Evolutionary conservation across 2,329 filamentous ascomycete species (phyloP).

Genomic region (Botrytis elliptica): DNA sequence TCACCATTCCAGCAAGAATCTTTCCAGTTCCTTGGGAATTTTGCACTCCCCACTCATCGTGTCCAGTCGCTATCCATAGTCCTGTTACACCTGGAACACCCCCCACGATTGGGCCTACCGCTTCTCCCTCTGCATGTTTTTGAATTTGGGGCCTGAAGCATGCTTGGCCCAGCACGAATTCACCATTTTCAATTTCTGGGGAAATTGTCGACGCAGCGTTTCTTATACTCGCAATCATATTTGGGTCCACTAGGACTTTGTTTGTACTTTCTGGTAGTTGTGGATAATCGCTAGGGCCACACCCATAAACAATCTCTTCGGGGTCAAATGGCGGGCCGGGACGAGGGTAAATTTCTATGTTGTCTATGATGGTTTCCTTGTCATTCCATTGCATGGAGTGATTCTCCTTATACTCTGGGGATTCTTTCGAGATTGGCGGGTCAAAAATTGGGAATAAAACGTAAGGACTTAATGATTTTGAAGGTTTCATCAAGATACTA

Average conservation of each 20-base stretch:
- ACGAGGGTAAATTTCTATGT: slow-evolving; percentile 6
- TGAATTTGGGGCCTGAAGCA: slow-evolving; percentile 10
- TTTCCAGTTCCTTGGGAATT: slow-evolving; percentile 5
- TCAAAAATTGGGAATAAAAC: slow-evolving; percentile 5
- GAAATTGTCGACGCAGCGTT: background rate
- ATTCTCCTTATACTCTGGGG: background rate
- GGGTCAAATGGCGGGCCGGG: background rate
- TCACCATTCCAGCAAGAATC: slow-evolving; percentile 9
- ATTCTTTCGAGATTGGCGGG: background rate
- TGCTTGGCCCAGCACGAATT: slow-evolving; percentile 8
- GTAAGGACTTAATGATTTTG: background rate
- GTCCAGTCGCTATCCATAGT: slow-evolving; percentile 1
- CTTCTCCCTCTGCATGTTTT: slow-evolving; percentile 13
- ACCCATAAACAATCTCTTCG: slow-evolving; percentile 2
- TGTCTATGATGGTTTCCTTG: background rate
- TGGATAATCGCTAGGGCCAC: slow-evolving; percentile 4
- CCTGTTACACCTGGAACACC: background rate
- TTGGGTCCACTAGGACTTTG: background rate
- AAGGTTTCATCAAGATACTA: slow-evolving; percentile 7
- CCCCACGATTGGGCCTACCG: slow-evolving; percentile 4
- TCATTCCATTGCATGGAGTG: background rate
- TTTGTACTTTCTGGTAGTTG: slow-evolving; percentile 3
- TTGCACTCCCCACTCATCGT: slow-evolving; percentile 8
- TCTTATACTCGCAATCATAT: background rate
- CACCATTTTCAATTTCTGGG: background rate